These are phyloP conservation scores for Phyllachora maydis DNA, from an alignment of 2,329 filamentous ascomycete species.

Conservation along the genomic window DNA sequence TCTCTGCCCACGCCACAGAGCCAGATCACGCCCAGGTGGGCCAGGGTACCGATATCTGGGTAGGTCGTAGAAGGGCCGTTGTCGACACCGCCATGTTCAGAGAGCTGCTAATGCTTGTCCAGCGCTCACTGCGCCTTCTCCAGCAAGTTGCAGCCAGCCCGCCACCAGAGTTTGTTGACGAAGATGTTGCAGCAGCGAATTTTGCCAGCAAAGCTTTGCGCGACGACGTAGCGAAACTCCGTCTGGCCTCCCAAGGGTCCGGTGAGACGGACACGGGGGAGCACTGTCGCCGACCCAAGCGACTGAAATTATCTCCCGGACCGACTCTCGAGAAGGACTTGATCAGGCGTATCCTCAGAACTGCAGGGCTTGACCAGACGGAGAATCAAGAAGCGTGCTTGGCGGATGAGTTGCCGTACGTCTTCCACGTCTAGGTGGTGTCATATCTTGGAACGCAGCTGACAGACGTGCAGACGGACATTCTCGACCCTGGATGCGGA, in stretches of 20 bases:
- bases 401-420: constrained; percentile 1
- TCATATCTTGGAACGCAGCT: not conserved
- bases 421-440: constrained; percentile 1
- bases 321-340: constrained; percentile 1
- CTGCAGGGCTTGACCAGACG: no score
- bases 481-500: constrained; percentile 7
- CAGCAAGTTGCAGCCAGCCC: constrained; percentile 2
- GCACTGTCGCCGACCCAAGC: no score
- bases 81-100: no score
- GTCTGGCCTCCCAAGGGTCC: no score
- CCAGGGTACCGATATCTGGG: constrained; percentile 7
- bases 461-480: constrained; percentile 1
- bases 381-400: no score
- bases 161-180: not conserved
- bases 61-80: no score
- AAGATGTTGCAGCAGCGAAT: constrained; percentile 2
- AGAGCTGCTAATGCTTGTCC: constrained; percentile 1
- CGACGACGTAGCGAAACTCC: no score
- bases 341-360: no score
- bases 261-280: no score
- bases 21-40: constrained; percentile 5
- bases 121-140: constrained; percentile 6
- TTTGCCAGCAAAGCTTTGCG: no score
- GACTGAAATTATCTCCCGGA: constrained; percentile 4
- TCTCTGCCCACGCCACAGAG: constrained; percentile 3